Evolutionary conservation across 148 eudicot genomes (phyloP), one percentile per base, ranked within the genome.

Genomic region (Rhododendron vialii): DNA sequence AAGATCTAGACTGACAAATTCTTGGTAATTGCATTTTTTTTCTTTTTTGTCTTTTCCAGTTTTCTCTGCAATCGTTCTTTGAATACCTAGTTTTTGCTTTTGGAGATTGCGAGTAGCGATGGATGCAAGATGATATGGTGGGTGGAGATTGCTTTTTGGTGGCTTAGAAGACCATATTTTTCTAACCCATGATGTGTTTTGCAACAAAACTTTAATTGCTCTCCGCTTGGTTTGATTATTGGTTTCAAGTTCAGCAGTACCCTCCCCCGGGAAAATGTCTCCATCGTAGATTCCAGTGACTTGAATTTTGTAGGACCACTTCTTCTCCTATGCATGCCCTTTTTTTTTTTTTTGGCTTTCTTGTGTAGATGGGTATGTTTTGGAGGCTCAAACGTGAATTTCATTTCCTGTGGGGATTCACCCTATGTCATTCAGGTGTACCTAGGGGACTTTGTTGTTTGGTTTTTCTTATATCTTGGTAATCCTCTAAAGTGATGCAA

Each of bases 1-100:
- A 92, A 86, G 91, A 88, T 87, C 87, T 90, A n/a, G 91, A 89
- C 65, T 90, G 81, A 86, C 82, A 36, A 74, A 28, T 45, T 78
- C 15, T 57, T 30, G 82, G 75, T 61, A 85, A 43, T 74, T 53
- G 17, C 30, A 15, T 51, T 53, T 5, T 28, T 28, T 17, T n/a
- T 20, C 1, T 28, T 18, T 8, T 47, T 41, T 48, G 47, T 11
- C n/a, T 24, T 13, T 63, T 30, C 76, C 43, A 55, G 61, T 38
- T 51, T 6, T 61, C 67, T n/a, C 26, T n/a, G 41, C 8, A 81
- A 55, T 30, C 35, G 18, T 41, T n/a, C 22, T 17, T n/a, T 18
- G 30, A 4, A 12, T 48, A 10, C 4, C 15, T 48, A 35, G 13
- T 28, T 24, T 79, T 18, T 28, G 13, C 76, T 71, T 30, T 71